Percentiles rank a stretch among this genome's conserved stretches.
Evolutionary conservation across 805 yeast species (phyloP).

Genomic region (Limtongia smithiae): DNA sequence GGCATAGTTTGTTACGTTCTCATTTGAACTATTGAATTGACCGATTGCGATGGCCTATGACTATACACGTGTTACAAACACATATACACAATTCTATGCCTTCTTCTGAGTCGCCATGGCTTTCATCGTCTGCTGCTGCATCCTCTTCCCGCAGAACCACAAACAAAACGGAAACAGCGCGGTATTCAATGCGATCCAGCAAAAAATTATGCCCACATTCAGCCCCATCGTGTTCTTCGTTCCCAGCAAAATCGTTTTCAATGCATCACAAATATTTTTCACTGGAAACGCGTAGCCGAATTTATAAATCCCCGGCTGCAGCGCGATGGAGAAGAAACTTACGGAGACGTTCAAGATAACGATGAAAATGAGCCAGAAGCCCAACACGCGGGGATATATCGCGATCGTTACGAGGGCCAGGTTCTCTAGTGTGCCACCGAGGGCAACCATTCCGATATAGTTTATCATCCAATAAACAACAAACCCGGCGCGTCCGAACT

Average conservation of each 20-base stretch:
- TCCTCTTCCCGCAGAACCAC: slow-evolving; percentile 4
- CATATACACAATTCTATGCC: too few relatives aligned
- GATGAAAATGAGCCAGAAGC: slow-evolving; percentile 70
- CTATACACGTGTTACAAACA: too few relatives aligned
- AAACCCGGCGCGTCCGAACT: slow-evolving; percentile 68
- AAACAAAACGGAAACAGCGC: slow-evolving; percentile 18
- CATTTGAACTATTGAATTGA: too few relatives aligned
- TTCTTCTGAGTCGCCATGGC: neutral
- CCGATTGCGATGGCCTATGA: too few relatives aligned
- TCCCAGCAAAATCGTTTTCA: slow-evolving; percentile 56
- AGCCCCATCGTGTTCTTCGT: slow-evolving; percentile 59
- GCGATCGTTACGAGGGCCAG: slow-evolving; percentile 50
- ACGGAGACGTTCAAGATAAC: slow-evolving; percentile 67
- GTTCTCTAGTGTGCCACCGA: slow-evolving; percentile 73
- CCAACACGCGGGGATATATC: slow-evolving; percentile 57
- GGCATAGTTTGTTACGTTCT: too few relatives aligned
- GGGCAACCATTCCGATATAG: slow-evolving; percentile 66
- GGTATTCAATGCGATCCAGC: slow-evolving; percentile 54
- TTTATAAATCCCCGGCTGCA: slow-evolving; percentile 54
- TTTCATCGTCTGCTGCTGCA: slow-evolving; percentile 6
- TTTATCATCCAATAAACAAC: slow-evolving; percentile 68
- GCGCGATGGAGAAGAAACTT: slow-evolving; percentile 60
- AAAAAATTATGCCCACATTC: slow-evolving; percentile 55
- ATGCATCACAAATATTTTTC: slow-evolving; percentile 58
- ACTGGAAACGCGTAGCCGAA: slow-evolving; percentile 69